Evolutionary conservation across 148 eudicot species (phyloP).

Genomic region (Camellia granthamiana): DNA sequence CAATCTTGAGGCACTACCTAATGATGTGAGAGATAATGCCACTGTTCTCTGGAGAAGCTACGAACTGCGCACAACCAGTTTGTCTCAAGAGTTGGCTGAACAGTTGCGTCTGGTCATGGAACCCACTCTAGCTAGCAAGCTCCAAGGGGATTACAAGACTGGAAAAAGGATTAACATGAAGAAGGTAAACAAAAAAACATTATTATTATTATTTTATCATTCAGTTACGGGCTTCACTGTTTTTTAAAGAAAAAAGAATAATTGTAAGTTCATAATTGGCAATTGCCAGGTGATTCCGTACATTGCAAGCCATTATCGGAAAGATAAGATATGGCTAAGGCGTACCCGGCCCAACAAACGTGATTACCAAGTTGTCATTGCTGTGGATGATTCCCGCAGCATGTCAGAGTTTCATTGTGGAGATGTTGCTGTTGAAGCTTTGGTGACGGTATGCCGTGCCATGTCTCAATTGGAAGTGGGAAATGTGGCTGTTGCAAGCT

Average conservation of each 20-base stretch:
- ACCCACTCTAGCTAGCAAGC: constrained; percentile 97
- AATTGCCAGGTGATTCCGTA: constrained; percentile 73
- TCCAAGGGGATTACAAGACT: constrained; percentile 94
- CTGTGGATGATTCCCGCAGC: constrained; percentile 93
- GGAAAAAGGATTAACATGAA: constrained; percentile 99
- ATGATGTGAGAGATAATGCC: constrained; percentile 50
- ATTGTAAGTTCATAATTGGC: constrained; percentile 1
- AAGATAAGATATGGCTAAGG: constrained; percentile 97
- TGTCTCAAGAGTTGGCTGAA: constrained; percentile 97
- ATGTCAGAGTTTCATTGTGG: constrained; percentile 91
- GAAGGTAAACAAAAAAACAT: constrained; percentile 46
- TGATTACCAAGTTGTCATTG: constrained; percentile 93
- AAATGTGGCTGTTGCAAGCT: constrained; percentile 87
- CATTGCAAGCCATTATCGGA: constrained; percentile 90
- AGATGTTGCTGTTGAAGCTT: constrained; percentile 87
- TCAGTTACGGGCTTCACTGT: not conserved
- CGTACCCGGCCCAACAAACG: constrained; percentile 89
- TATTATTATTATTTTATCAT: not conserved
- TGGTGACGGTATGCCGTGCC: constrained; percentile 96
- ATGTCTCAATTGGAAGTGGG: constrained; percentile 97
- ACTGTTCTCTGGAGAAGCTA: constrained; percentile 72
- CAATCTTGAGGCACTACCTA: constrained; percentile 40
- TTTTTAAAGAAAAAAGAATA: too few species aligned
- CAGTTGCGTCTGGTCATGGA: constrained; percentile 95
- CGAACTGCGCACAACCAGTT: constrained; percentile 70